Conservation (phyloP, 2,329 filamentous ascomycete genomes). For the Sporothrix variecibatus region DNA sequence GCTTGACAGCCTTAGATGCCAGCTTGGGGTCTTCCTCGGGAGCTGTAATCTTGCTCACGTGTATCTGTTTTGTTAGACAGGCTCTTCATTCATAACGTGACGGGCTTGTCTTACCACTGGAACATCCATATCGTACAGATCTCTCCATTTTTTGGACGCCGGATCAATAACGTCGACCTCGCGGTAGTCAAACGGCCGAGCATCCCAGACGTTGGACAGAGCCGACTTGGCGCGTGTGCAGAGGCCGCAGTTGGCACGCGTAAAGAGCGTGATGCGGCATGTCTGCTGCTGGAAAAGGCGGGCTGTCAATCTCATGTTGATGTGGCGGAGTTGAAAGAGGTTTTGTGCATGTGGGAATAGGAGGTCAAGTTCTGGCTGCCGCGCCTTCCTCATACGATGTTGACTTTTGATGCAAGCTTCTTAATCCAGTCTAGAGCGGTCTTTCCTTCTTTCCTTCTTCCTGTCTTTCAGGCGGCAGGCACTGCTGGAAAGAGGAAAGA, state of each 20-base stretch:
- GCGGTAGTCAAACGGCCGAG: conserved; percentile 65
- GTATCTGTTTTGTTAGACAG: conserved; percentile 48
- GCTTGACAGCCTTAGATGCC: conserved; percentile 63
- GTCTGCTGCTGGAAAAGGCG: conserved; percentile 52
- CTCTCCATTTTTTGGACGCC: conserved; percentile 65
- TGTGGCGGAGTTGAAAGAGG: not conserved
- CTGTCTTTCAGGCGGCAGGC: not conserved
- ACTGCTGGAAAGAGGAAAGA: not conserved
- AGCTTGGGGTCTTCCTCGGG: conserved; percentile 55
- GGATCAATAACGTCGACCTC: conserved; percentile 70
- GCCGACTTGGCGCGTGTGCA: conserved; percentile 69
- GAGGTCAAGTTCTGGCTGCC: not conserved
- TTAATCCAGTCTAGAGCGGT: conserved; percentile 9
- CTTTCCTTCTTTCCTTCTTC: not conserved
- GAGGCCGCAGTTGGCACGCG: conserved; percentile 69
- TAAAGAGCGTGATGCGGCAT: conserved; percentile 74
- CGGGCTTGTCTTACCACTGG: conserved; percentile 61
- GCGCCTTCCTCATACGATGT: conserved; percentile 7
- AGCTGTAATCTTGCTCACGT: conserved; percentile 60
- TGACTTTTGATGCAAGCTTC: not conserved
- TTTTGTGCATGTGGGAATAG: not conserved
- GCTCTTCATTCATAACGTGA: not conserved
- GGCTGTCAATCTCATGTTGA: conserved; percentile 53
- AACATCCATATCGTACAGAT: conserved; percentile 78
- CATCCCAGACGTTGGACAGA: conserved; percentile 67